Conservation (phyloP, 306 rosid species). For the Malus orientalis region DNA sequence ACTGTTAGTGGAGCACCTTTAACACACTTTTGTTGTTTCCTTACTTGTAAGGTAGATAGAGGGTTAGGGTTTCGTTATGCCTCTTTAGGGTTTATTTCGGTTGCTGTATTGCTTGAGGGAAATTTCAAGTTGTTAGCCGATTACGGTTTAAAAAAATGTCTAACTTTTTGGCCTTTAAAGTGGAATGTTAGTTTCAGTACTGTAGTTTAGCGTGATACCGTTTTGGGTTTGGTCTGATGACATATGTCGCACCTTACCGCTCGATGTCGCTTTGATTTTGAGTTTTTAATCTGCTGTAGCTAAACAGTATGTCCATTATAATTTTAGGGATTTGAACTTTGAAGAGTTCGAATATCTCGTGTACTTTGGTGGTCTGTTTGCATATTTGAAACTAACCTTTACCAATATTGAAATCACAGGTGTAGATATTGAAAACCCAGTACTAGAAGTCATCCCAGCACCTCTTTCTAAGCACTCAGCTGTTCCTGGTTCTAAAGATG, state of each 20-base stretch:
- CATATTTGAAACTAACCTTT: not conserved
- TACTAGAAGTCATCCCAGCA: constrained; percentile 20
- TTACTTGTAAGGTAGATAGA: not conserved
- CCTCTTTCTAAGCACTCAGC: constrained; percentile 2
- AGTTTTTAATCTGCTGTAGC: not conserved
- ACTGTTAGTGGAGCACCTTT: too few relatives aligned
- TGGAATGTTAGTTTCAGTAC: not conserved
- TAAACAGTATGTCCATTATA: not conserved
- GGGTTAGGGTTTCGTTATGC: not conserved
- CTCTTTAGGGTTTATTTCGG: not conserved
- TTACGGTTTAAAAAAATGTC: not conserved
- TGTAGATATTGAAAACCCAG: constrained; percentile 47
- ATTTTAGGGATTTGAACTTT: not conserved
- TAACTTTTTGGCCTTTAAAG: not conserved
- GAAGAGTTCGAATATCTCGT: not conserved
- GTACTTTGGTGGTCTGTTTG: not conserved
- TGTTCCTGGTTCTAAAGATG: constrained; percentile 17
- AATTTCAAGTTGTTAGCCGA: not conserved
- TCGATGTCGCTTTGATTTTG: not conserved
- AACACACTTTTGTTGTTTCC: not conserved
- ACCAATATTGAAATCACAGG: constrained; percentile 32
- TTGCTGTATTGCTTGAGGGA: not conserved
- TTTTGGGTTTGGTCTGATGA: not conserved
- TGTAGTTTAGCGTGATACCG: not conserved
- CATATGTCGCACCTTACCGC: not conserved